phyloP scores from a whole-genome alignment of 352 stramenopile species.

The Globisporangium spiculum region DNA sequence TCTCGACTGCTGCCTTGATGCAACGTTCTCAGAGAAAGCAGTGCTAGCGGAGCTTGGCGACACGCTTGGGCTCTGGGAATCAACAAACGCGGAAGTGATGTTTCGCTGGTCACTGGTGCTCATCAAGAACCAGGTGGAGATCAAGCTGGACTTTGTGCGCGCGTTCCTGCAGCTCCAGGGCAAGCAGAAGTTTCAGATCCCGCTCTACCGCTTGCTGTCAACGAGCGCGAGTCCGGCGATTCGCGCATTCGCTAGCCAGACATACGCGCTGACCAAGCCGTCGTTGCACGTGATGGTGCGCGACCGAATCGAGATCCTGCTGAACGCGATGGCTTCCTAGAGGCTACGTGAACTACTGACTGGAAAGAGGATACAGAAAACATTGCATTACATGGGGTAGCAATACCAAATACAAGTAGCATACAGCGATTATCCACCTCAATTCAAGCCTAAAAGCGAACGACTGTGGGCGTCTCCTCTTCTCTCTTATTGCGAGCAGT shows the following conservation, averaged over 20 bases:
- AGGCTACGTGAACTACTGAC: not conserved
- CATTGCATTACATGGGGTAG: not conserved
- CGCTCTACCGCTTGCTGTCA: conserved; percentile 60
- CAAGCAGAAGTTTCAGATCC: conserved; percentile 83
- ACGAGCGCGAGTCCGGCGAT: conserved; percentile 36
- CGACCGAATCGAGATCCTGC: conserved; percentile 53
- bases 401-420: conserved; percentile 3
- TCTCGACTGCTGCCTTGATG: conserved; percentile 57
- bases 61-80: conserved; percentile 48
- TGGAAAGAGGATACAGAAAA: not conserved
- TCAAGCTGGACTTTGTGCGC: conserved; percentile 41
- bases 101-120: conserved; percentile 69
- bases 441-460: not conserved
- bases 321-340: conserved; percentile 19
- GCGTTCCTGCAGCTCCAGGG: conserved; percentile 65
- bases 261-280: conserved; percentile 38
- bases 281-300: conserved; percentile 81
- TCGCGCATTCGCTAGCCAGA: conserved; percentile 40
- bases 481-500: not conserved
- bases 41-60: conserved; percentile 54
- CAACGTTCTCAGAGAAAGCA: conserved; percentile 34
- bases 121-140: conserved; percentile 56
- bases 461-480: not conserved
- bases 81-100: conserved; percentile 59
- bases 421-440: not conserved